phyloP scores from a whole-genome alignment of 768 basidiomycete genomes.

The Mycena polygramma region DNA sequence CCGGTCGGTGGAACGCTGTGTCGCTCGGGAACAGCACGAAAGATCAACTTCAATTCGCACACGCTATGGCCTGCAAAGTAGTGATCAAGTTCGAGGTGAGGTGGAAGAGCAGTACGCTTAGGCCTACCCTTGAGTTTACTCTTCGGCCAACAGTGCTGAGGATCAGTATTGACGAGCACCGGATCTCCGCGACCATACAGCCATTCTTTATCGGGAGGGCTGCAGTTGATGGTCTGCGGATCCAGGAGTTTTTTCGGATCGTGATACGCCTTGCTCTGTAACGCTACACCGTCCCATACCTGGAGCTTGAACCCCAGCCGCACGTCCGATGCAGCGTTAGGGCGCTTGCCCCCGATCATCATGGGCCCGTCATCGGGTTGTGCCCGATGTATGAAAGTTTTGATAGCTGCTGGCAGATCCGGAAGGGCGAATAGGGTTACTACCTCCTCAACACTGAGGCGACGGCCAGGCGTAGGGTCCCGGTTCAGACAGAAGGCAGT shows the following conservation, averaged over 20 bases:
- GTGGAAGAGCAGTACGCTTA: not conserved
- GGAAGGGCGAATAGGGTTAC: slow-evolving; percentile 23
- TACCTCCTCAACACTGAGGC: slow-evolving; percentile 17
- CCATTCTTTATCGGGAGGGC: slow-evolving; percentile 6
- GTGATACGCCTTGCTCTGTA: slow-evolving; percentile 26
- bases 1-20: not conserved
- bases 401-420: slow-evolving; percentile 17
- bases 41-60: slow-evolving; percentile 30
- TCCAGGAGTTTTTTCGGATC: slow-evolving; percentile 2
- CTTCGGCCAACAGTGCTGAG: slow-evolving; percentile 17
- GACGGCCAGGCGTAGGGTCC: slow-evolving; percentile 12
- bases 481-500: slow-evolving; percentile 30
- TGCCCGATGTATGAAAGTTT: not conserved
- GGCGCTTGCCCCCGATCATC: slow-evolving; percentile 14
- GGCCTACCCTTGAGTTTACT: slow-evolving; percentile 30
- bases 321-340: not conserved
- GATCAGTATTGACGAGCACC: slow-evolving; percentile 31
- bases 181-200: slow-evolving; percentile 15
- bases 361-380: not conserved
- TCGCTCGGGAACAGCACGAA: slow-evolving; percentile 21
- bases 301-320: not conserved
- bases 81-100: not conserved
- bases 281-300: slow-evolving; percentile 26
- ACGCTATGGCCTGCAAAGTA: slow-evolving; percentile 29
- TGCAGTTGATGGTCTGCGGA: slow-evolving; percentile 28